These are phyloP conservation scores for Salix udensis DNA, from an alignment of 345 rosid genomes.

Conservation along the genomic window DNA sequence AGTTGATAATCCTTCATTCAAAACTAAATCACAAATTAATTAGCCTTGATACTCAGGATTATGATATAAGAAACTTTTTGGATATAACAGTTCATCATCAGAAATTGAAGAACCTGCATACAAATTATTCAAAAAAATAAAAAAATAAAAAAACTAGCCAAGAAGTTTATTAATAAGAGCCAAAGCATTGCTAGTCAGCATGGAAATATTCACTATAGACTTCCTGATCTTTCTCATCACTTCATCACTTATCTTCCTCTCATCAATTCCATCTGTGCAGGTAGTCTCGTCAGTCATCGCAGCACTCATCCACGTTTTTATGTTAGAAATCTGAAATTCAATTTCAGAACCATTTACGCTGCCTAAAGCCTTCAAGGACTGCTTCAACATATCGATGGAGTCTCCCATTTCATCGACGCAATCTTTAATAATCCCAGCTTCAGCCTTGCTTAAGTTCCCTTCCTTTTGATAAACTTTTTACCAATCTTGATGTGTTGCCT, in stretches of 20 bases:
- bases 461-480: constrained; percentile 26
- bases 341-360: constrained; percentile 1
- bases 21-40: too few relatives aligned
- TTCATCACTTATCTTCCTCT: constrained; percentile 30
- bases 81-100: too few relatives aligned
- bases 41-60: too few relatives aligned
- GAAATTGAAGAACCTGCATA: too few relatives aligned
- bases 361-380: constrained; percentile 39
- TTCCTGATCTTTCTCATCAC: constrained; percentile 43
- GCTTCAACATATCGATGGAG: constrained; percentile 44
- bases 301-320: constrained; percentile 63
- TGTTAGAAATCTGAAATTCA: constrained; percentile 34
- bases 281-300: constrained; percentile 63
- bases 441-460: constrained; percentile 26
- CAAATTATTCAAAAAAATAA: too few relatives aligned
- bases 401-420: constrained; percentile 47
- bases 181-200: constrained; percentile 63
- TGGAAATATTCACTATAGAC: constrained; percentile 36
- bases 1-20: too few relatives aligned
- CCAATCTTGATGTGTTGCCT: constrained; percentile 17
- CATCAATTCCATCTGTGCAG: constrained; percentile 70
- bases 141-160: neutral
- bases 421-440: constrained; percentile 41
- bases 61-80: too few relatives aligned
- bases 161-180: constrained; percentile 48